Percentiles rank a stretch among this genome's conserved stretches.
Conservation (phyloP, 2,329 filamentous ascomycete species). For the Aspergillus jensenii region DNA sequence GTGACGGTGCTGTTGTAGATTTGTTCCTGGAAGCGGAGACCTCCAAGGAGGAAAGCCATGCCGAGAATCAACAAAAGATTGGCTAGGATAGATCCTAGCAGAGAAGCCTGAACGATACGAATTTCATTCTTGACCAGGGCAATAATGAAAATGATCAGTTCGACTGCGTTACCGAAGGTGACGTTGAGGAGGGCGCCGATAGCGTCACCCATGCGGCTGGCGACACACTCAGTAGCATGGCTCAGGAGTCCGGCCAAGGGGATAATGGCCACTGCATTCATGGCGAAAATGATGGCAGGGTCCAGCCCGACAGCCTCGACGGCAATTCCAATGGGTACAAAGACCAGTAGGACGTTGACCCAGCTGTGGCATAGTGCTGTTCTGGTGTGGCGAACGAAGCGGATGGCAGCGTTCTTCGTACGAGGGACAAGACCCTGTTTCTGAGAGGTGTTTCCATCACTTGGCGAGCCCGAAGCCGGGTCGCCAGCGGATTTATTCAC, state of each 20-base stretch:
- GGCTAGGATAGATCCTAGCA: slow-evolving; percentile 85
- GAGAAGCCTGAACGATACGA: slow-evolving; percentile 84
- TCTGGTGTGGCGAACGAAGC: slow-evolving; percentile 35
- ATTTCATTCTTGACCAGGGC: slow-evolving; percentile 80
- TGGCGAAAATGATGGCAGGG: slow-evolving; percentile 66
- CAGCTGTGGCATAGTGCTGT: slow-evolving; percentile 39
- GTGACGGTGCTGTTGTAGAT: slow-evolving; percentile 95
- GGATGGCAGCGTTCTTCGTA: slow-evolving; percentile 31
- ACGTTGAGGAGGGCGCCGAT: slow-evolving; percentile 73
- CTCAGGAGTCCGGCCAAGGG: slow-evolving; percentile 71
- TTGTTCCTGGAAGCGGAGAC: slow-evolving; percentile 84
- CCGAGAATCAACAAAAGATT: slow-evolving; percentile 86
- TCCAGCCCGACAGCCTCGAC: slow-evolving; percentile 44
- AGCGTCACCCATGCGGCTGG: slow-evolving; percentile 69
- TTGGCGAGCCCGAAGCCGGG: slow-evolving; percentile 21
- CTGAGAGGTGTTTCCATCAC: slow-evolving; percentile 18
- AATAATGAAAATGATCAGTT: slow-evolving; percentile 77
- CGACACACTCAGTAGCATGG: slow-evolving; percentile 74
- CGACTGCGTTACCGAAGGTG: slow-evolving; percentile 76
- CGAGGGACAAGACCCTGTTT: slow-evolving; percentile 27
- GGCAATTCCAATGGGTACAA: slow-evolving; percentile 43
- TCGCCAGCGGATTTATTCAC: slow-evolving; percentile 25
- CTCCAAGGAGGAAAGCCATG: slow-evolving; percentile 87
- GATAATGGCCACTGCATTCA: slow-evolving; percentile 75
- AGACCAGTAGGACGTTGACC: slow-evolving; percentile 45